A percentile compares a stretch with the other conserved stretches of the same genome.
Evolutionary conservation across 768 basidiomycete species (phyloP).

Genomic region (Trametes cinnabarina): DNA sequence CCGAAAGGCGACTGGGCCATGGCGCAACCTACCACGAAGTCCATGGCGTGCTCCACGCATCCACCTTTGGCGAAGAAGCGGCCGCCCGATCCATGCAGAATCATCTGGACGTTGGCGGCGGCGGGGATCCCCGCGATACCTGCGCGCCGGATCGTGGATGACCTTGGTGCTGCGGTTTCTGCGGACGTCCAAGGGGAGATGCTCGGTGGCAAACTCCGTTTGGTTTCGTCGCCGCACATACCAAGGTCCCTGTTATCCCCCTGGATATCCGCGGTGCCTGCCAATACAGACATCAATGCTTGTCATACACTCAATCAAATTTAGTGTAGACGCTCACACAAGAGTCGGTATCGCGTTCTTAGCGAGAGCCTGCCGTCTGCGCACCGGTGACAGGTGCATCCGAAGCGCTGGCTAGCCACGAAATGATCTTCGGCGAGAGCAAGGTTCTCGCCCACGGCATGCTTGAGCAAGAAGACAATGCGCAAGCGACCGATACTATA

Average conservation of each 20-base stretch:
- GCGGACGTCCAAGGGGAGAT: too few species aligned
- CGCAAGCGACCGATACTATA: background rate
- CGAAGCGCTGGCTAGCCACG: background rate
- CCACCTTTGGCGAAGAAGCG: constrained; percentile 6
- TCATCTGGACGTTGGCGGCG: background rate
- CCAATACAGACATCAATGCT: too few species aligned
- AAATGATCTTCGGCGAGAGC: background rate
- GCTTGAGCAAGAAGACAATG: constrained; percentile 4
- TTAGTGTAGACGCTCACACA: background rate
- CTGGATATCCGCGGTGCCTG: too few species aligned
- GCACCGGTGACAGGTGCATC: constrained; percentile 16
- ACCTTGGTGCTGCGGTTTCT: too few species aligned
- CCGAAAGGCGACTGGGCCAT: constrained; percentile 3
- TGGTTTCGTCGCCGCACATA: too few species aligned
- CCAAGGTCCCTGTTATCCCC: too few species aligned
- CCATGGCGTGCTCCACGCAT: constrained; percentile 3
- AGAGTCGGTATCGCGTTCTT: background rate
- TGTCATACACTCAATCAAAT: too few species aligned
- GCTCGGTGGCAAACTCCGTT: too few species aligned
- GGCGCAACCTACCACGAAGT: constrained; percentile 4
- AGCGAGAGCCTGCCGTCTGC: background rate
- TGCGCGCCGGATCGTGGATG: too few species aligned
- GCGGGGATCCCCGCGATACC: background rate
- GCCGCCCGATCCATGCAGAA: background rate
- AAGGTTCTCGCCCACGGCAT: constrained; percentile 1